Percentiles rank a stretch among this genome's conserved stretches.
phyloP scores from a whole-genome alignment of 1,284 basidiomycete genomes.

The Pseudozyma hubeiensis region DNA sequence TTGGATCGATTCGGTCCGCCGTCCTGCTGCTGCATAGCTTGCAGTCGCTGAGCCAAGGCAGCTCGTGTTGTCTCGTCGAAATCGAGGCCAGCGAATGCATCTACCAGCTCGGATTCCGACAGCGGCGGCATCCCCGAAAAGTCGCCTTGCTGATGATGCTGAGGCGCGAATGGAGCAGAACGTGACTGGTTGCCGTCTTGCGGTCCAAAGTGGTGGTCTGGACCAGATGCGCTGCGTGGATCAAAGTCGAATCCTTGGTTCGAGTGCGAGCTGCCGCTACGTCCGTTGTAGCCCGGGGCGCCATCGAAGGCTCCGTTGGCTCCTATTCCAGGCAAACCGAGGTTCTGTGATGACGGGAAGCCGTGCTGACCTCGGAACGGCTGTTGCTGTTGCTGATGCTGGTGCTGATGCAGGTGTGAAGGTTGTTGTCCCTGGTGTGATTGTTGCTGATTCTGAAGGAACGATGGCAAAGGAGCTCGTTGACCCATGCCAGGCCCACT shows the following conservation, averaged over 20 bases:
- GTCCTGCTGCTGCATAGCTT: constrained; percentile 14
- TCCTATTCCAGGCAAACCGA: constrained; percentile 12
- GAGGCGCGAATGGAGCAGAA: constrained; percentile 10
- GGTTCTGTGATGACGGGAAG: constrained; percentile 8
- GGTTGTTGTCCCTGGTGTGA: constrained; percentile 15
- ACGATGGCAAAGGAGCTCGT: constrained; percentile 26
- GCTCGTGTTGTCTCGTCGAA: constrained; percentile 31
- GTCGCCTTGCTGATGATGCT: constrained; percentile 22
- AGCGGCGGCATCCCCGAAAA: constrained; percentile 10
- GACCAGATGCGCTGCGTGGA: not conserved
- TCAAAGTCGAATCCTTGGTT: constrained; percentile 35
- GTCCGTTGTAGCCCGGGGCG: constrained; percentile 5
- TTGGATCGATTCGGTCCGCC: not conserved
- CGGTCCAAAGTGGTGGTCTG: constrained; percentile 1
- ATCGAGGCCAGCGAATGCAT: constrained; percentile 40
- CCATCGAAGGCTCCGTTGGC: constrained; percentile 13
- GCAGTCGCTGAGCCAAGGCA: constrained; percentile 24
- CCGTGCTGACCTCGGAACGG: constrained; percentile 20
- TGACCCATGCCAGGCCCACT: constrained; percentile 18
- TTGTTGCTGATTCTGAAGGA: constrained; percentile 37
- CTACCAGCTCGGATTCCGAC: constrained; percentile 34
- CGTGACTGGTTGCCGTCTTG: constrained; percentile 10
- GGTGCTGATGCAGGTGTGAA: constrained; percentile 21
- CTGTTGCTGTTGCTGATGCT: constrained; percentile 11
- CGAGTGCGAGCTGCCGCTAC: constrained; percentile 27